Evolutionary conservation across 768 basidiomycete genomes (phyloP).

Genomic region (Gloeophyllum trabeum): DNA sequence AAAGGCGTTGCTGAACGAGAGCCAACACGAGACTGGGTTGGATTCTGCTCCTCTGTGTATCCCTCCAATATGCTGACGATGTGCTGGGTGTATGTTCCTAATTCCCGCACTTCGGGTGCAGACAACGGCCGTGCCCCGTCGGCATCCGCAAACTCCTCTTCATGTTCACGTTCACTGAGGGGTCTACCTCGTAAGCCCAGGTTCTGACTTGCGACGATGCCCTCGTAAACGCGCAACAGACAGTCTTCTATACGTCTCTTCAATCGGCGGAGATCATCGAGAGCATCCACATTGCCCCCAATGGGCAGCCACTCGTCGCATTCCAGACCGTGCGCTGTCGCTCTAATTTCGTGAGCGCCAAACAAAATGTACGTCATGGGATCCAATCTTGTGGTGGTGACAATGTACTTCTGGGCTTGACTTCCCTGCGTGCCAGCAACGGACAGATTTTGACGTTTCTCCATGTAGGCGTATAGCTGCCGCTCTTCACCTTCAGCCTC

Average conservation of each 20-base stretch:
- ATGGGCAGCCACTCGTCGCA: conserved; percentile 91
- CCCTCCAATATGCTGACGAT: conserved; percentile 65
- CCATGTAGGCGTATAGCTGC: conserved; percentile 71
- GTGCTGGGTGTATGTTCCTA: conserved; percentile 64
- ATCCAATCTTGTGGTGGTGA: conserved; percentile 77
- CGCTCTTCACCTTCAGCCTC: conserved; percentile 35
- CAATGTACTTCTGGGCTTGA: conserved; percentile 48
- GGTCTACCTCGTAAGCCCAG: conserved; percentile 17
- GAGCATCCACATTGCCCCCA: conserved; percentile 54
- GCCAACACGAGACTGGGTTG: conserved; percentile 42
- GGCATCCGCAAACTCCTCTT: conserved; percentile 46
- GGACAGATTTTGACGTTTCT: conserved; percentile 74
- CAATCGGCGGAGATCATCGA: conserved; percentile 78
- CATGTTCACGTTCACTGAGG: conserved; percentile 29
- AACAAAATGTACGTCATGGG: conserved; percentile 87
- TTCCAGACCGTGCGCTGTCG: conserved; percentile 62
- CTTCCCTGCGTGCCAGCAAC: conserved; percentile 24
- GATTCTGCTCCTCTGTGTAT: conserved; percentile 55
- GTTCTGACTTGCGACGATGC: conserved; percentile 42
- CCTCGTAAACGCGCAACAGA: conserved; percentile 86
- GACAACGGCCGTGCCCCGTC: conserved; percentile 38
- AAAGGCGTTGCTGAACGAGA: conserved; percentile 61
- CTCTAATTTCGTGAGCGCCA: conserved; percentile 70
- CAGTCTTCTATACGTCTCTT: conserved; percentile 73
- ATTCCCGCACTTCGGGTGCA: conserved; percentile 57